Base-by-base conservation (phyloP, 177 flowering plant genomes). In the Tripterygium wilfordii region DNA sequence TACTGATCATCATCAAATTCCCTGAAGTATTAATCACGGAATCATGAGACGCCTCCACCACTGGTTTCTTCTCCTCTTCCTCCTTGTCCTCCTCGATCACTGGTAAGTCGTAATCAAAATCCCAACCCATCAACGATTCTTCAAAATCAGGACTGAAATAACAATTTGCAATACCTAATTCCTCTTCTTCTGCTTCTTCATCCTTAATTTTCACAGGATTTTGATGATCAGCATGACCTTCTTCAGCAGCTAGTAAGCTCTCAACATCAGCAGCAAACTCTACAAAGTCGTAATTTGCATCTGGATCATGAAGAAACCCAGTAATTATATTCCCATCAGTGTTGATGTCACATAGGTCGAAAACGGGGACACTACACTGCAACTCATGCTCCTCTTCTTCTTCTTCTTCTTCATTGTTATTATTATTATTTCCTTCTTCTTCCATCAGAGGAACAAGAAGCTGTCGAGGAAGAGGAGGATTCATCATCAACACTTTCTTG, bases 251-350 rank as follows among this genome's bases (percentile, higher is more conserved):
- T 0, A 78, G 49, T 21, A 75, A 51, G 56, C 61, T 67, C 58
- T 78, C 80, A 2, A 78, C 78, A 29, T 78, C 77, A 0, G 69
- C 77, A 8, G 77, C 69, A 46, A 76, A 71, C 57, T 66, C 74
- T 0, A 60, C 74, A 26, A 72, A 31, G 2, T 59, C 64, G 20
- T 24, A 21, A 7, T 12, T 31, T 8, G 14, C 58, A 10, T 33
- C 65, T 9, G 31, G 36, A 16, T 46, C 59, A n/a, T 53, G 28
- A 25, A 23, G 48, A 16, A 38, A 26, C 22, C 37, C 54, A 7
- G 17, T 36, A 22, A 31, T 17, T 14, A 10, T 29, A 19, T 42
- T 48, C 30, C 30, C 27, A 21, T 40, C 38, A 15, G 36, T 37
- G 2, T 12, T 37, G 3, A 36, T 32, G 24, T 39, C 41, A 26